Evolutionary conservation across 768 basidiomycete genomes (phyloP).

Genomic region (Leucocoprinus sp.): DNA sequence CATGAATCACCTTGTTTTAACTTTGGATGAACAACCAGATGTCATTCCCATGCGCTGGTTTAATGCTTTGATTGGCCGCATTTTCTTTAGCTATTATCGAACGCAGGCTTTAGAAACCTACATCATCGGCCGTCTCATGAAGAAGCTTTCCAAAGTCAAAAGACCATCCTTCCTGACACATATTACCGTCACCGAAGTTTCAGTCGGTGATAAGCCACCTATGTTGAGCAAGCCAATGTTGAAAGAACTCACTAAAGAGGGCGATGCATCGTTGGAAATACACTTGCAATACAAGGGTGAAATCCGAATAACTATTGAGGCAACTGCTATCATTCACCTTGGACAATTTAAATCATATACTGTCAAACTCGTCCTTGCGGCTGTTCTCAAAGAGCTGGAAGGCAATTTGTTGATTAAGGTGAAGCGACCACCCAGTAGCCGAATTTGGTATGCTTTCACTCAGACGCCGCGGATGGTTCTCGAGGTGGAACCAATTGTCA

Average conservation of each 20-base stretch:
- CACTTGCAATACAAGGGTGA: conserved; percentile 82
- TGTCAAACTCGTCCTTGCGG: conserved; percentile 84
- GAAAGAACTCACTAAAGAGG: conserved; percentile 92
- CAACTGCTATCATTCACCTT: conserved; percentile 80
- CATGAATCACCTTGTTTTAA: conserved; percentile 77
- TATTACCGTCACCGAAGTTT: conserved; percentile 81
- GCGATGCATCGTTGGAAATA: conserved; percentile 85
- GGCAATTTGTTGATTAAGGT: conserved; percentile 86
- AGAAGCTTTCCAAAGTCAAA: conserved; percentile 88
- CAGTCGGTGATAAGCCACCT: conserved; percentile 76
- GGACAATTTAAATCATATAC: conserved; percentile 84
- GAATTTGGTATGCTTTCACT: conserved; percentile 96
- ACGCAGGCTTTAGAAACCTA: conserved; percentile 76
- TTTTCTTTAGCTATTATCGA: conserved; percentile 89
- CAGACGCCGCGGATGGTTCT: conserved; percentile 81
- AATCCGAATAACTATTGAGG: conserved; percentile 82
- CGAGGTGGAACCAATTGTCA: conserved; percentile 89
- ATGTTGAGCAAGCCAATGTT: conserved; percentile 96
- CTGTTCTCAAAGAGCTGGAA: conserved; percentile 81
- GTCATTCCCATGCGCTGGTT: conserved; percentile 97
- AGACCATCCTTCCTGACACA: conserved; percentile 81
- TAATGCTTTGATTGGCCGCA: conserved; percentile 85
- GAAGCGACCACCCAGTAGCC: conserved; percentile 91
- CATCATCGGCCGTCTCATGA: conserved; percentile 85
- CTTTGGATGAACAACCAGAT: conserved; percentile 89